phyloP scores from a whole-genome alignment of 805 yeast species.

The Candida tibetensis region DNA sequence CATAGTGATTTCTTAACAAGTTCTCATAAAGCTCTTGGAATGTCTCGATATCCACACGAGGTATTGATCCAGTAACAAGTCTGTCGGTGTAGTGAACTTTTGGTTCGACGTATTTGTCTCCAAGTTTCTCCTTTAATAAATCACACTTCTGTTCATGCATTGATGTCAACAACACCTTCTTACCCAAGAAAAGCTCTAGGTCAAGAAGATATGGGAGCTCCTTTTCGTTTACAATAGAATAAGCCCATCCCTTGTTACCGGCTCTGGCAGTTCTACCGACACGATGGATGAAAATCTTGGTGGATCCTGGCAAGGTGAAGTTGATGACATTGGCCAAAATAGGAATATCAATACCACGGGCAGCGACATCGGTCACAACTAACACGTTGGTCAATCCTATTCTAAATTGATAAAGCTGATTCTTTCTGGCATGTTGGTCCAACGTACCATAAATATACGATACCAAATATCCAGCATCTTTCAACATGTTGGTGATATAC shows the following conservation, averaged over 20 bases:
- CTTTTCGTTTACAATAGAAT: constrained; percentile 76
- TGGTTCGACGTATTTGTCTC: constrained; percentile 48
- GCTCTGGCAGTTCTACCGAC: constrained; percentile 99
- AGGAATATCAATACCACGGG: constrained; percentile 98
- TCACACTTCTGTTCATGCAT: constrained; percentile 65
- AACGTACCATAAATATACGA: constrained; percentile 92
- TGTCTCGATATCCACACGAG: constrained; percentile 67
- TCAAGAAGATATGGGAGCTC: constrained; percentile 91
- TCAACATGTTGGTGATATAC: constrained; percentile 68
- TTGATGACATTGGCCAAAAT: constrained; percentile 92
- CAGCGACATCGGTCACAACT: constrained; percentile 97
- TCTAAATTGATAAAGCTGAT: constrained; percentile 81
- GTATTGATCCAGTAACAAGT: constrained; percentile 79
- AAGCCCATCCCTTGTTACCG: constrained; percentile 97
- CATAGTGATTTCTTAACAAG: constrained; percentile 61
- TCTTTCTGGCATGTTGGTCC: constrained; percentile 92
- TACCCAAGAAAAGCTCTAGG: constrained; percentile 84
- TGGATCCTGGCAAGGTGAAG: constrained; percentile 84
- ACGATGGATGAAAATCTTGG: constrained; percentile 93
- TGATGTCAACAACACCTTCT: constrained; percentile 67
- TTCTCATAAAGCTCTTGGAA: constrained; percentile 69
- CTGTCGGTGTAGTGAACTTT: constrained; percentile 68
- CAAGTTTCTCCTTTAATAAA: constrained; percentile 46
- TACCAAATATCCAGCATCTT: constrained; percentile 77
- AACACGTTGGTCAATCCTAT: constrained; percentile 79